Evolutionary conservation across 2,329 filamentous ascomycete genomes (phyloP), one percentile per base, ranked within the genome.

Genomic region (Trichophyton simii): DNA sequence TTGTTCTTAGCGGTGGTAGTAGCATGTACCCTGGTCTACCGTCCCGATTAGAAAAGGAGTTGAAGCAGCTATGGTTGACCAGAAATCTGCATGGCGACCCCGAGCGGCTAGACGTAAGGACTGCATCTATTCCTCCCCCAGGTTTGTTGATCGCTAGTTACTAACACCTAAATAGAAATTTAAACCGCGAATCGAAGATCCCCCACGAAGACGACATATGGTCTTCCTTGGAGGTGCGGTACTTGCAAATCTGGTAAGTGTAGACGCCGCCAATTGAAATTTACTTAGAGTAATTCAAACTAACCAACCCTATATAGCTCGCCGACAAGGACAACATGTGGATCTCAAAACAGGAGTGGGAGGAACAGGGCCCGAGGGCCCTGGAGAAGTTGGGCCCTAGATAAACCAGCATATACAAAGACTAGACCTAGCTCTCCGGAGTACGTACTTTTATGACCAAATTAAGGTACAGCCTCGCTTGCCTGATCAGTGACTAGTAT

Each of bases 281-380:
- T 20, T 57, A 22, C 2, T 9, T 69, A 70, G 59, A 71, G 60
- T 22, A 34, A n/a, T 20, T 18, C 7, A 36, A 22, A 44, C 55
- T 41, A 42, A 42, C 36, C 36, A 55, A 20, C 44, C 58, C 44
- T 38, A 42, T 38, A 42, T 63, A 83, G 81, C 97, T 99, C 88
- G 91, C 94, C 54, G 91, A 97, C 78, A 97, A 96, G 79, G 90
- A 96, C 75, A 88, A 87, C 74, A 97, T 97, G 94, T 99, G 94
- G 94, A 91, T 99, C 71, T 88, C 87, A 68, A 96, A 96, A 81
- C 83, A 88, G 71, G 94, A 99, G 77, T 99, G 94, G 94, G 83
- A 94, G 71, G 94, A 99, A 77, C 87, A 96, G 73, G 94, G 94
- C 44, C 73, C 87, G 42, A 82, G 87, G 62, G 86, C 88, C 63